These are phyloP conservation scores for Ophiostoma ips DNA, from an alignment of 2,329 filamentous ascomycete genomes.

Conservation along the genomic window DNA sequence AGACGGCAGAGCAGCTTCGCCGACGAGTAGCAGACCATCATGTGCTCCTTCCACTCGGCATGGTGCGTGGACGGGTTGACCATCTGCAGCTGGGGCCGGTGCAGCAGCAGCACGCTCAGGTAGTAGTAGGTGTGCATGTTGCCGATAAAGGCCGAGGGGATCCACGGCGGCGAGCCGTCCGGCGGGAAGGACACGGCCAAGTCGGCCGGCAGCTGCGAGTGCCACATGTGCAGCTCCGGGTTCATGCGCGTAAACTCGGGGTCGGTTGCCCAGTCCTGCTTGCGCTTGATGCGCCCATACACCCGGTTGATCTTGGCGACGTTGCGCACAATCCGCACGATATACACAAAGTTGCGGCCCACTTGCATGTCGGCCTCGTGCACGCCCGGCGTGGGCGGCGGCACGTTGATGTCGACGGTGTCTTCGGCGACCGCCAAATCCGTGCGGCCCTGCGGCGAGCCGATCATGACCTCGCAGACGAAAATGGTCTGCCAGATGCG, in stretches of 20 bases:
- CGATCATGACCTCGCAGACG: conserved; percentile 80
- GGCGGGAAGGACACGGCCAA: conserved; percentile 63
- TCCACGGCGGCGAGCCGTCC: conserved; percentile 69
- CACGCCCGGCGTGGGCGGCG: conserved; percentile 46
- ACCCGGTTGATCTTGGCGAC: conserved; percentile 64
- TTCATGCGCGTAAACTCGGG: conserved; percentile 71
- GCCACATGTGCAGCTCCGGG: conserved; percentile 61
- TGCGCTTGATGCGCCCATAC: conserved; percentile 56
- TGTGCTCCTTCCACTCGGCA: conserved; percentile 74
- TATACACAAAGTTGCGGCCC: conserved; percentile 74
- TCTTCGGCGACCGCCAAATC: conserved; percentile 65
- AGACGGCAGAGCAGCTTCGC: conserved; percentile 76
- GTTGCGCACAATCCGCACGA: conserved; percentile 63
- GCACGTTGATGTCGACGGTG: conserved; percentile 60
- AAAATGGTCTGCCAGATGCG: conserved; percentile 84
- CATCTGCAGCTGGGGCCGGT: conserved; percentile 71
- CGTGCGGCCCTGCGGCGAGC: conserved; percentile 75
- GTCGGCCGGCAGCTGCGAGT: conserved; percentile 63
- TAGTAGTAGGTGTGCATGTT: conserved; percentile 86
- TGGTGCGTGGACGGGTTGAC: conserved; percentile 58
- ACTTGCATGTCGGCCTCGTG: conserved; percentile 64
- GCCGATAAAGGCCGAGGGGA: conserved; percentile 75
- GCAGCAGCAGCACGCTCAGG: conserved; percentile 70
- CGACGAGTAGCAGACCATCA: conserved; percentile 72
- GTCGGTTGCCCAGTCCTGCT: conserved; percentile 71